Base-by-base conservation (phyloP, 768 basidiomycete species). In the Auricularia heimuer region DNA sequence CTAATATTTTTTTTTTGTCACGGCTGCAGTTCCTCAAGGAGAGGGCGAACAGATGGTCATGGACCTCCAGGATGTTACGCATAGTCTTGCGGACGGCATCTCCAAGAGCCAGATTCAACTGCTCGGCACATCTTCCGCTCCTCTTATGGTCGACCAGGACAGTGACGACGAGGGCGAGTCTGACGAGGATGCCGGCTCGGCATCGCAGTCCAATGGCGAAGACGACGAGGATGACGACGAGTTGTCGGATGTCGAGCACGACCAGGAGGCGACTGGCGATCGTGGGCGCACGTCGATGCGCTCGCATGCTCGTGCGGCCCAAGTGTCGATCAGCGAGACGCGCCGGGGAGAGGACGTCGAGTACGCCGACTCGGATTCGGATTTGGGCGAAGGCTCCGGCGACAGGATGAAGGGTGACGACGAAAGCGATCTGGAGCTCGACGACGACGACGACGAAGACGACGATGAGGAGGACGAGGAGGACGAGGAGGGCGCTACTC, bases 11-110 rank as follows among this genome's bases (percentile, higher is more conserved):
- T 64, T 24, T 68, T 12, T 29, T 3, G 29, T 29, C 29, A 29
- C 29, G 29, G 39, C 39, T 7, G 39, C 39, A 94, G 92, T 82
- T 60, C 81, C 81, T 3, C 90, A 90, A 71, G 96, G 95, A 8
- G 96, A 97, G 75, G 97, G 97, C 16, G 96, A 98, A 72, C 83
- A 88, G 73, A 98, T 99, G 97, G 94, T 99, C 12, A 90, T 98
- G 82, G 90, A 92, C 73, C 80, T 99, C 14, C 97, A 99, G 74
- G 97, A 94, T 67, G 90, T 87, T 21, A 77, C 78, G 35, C 75
- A 79, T 2, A 98, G 95, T 0, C 85, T 99, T 35, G 94, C 88
- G 66, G 94, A 94, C 69, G 83, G 81, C 7, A 87, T 98, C 36
- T 82, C 87, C 18, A 82, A 83, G 65, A 92, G 91, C 69, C 83